These are phyloP conservation scores for Microcyclospora pomicola DNA, from an alignment of 2,329 filamentous ascomycete genomes.

Conservation along the genomic window DNA sequence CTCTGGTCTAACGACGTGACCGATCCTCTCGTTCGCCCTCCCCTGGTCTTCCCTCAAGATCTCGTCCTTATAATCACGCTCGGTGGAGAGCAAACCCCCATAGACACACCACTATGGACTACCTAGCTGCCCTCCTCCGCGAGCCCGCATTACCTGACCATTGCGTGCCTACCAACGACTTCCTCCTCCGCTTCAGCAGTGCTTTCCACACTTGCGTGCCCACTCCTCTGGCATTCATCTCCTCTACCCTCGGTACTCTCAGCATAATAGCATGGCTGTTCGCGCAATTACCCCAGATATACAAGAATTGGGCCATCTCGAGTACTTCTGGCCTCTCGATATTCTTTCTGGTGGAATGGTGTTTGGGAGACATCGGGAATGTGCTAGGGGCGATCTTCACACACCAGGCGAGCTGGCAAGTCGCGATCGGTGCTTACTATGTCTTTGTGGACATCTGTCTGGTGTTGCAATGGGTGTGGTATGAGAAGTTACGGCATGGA, in stretches of 20 bases:
- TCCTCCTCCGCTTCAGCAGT: slow-evolving; percentile 44
- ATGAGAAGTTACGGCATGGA: slow-evolving; percentile 42
- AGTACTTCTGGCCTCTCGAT: slow-evolving; percentile 52
- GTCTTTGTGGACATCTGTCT: slow-evolving; percentile 50
- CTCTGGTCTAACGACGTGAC: too few species aligned
- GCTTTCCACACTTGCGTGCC: slow-evolving; percentile 50
- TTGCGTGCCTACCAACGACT: slow-evolving; percentile 46
- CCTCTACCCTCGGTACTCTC: slow-evolving; percentile 44
- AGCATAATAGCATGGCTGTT: slow-evolving; percentile 57
- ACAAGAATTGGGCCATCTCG: slow-evolving; percentile 50
- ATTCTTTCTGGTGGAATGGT: slow-evolving; percentile 53
- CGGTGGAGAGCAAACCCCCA: too few species aligned
- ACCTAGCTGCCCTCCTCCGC: slow-evolving; percentile 9
- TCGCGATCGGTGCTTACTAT: slow-evolving; percentile 52
- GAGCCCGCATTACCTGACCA: slow-evolving; percentile 38
- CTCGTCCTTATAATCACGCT: too few species aligned
- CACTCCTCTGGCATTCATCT: slow-evolving; percentile 47
- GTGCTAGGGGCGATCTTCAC: slow-evolving; percentile 50
- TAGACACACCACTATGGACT: too few species aligned
- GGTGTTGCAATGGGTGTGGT: slow-evolving; percentile 53
- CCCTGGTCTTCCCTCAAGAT: too few species aligned
- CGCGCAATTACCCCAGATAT: slow-evolving; percentile 55
- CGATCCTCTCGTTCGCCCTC: too few species aligned
- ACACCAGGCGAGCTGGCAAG: slow-evolving; percentile 51
- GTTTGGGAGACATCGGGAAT: slow-evolving; percentile 50